phyloP scores from a whole-genome alignment of 176 grass and related monocot species.

The Hordeum vulgare region DNA sequence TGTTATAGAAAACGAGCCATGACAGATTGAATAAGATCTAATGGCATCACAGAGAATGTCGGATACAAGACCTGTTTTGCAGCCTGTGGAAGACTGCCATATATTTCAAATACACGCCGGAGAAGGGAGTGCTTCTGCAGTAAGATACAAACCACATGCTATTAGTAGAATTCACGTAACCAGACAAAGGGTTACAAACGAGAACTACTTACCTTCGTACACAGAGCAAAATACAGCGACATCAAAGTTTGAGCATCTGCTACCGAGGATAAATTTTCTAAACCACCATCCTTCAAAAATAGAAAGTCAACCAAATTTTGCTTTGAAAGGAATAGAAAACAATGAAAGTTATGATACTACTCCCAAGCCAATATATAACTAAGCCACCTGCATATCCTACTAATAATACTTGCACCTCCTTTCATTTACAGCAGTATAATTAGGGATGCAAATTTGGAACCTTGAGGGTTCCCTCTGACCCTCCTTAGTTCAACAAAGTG shows the following conservation, averaged over 20 bases:
- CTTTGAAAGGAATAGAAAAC: neutral
- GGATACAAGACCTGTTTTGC: slow-evolving; percentile 68
- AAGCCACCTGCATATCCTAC: neutral
- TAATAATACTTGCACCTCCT: neutral
- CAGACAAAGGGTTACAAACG: slow-evolving; percentile 14
- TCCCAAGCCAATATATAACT: neutral
- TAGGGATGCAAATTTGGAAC: too few relatives aligned
- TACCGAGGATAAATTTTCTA: slow-evolving; percentile 38
- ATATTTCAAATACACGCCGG: slow-evolving; percentile 70
- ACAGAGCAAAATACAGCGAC: slow-evolving; percentile 95
- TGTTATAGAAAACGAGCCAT: neutral
- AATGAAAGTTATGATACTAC: neutral
- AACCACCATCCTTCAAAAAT: slow-evolving; percentile 61
- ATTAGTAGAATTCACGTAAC: slow-evolving; percentile 30
- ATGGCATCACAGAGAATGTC: slow-evolving; percentile 16
- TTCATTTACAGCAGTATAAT: neutral
- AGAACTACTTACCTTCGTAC: slow-evolving; percentile 75
- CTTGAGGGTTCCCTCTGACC: too few relatives aligned
- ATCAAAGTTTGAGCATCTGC: slow-evolving; percentile 59
- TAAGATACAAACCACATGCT: slow-evolving; percentile 21
- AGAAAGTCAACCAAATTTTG: slow-evolving; percentile 6
- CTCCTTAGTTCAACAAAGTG: too few relatives aligned
- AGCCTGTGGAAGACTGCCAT: slow-evolving; percentile 61
- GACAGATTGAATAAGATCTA: slow-evolving; percentile 3
- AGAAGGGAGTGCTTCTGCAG: slow-evolving; percentile 95